These are phyloP conservation scores for Talaromyces sp. DNA, from an alignment of 2,329 filamentous ascomycete genomes.

Conservation along the genomic window DNA sequence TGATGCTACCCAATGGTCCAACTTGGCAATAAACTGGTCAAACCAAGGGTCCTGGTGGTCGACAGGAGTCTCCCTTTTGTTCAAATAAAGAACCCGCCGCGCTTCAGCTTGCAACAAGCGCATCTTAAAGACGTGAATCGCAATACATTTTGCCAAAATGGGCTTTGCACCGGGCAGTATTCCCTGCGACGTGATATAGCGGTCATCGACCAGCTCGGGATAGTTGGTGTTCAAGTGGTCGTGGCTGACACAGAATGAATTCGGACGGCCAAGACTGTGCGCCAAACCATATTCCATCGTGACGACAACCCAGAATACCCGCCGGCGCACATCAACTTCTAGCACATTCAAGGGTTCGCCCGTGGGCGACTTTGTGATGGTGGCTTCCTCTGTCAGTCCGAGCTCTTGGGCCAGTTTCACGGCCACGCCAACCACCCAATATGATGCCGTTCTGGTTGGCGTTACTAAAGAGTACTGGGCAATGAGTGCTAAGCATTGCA, in stretches of 20 bases:
- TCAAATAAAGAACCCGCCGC: conserved; percentile 76
- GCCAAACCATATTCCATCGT: conserved; percentile 87
- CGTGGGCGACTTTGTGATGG: conserved; percentile 61
- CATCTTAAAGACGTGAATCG: conserved; percentile 94
- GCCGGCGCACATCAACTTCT: conserved; percentile 81
- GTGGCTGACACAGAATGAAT: conserved; percentile 73
- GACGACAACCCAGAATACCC: conserved; percentile 81
- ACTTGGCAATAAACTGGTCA: conserved; percentile 67
- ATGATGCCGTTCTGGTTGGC: conserved; percentile 84
- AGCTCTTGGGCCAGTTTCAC: conserved; percentile 84
- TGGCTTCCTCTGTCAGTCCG: conserved; percentile 82
- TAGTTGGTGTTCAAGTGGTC: conserved; percentile 83
- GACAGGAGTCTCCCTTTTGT: conserved; percentile 69
- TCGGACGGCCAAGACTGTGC: conserved; percentile 81
- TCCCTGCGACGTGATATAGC: conserved; percentile 72
- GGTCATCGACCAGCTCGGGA: conserved; percentile 76
- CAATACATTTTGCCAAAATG: conserved; percentile 78
- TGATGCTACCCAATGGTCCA: conserved; percentile 72
- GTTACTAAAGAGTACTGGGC: conserved; percentile 89
- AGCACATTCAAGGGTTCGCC: conserved; percentile 62
- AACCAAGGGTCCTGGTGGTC: conserved; percentile 88
- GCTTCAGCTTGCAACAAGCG: conserved; percentile 83
- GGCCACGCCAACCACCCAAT: conserved; percentile 86
- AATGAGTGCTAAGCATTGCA: conserved; percentile 84
- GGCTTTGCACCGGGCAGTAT: conserved; percentile 64